Evolutionary conservation across 225 moss, liverwort and hornwort genomes (phyloP), one percentile per base, ranked within the genome.

Genomic region (Ulota crispa): DNA sequence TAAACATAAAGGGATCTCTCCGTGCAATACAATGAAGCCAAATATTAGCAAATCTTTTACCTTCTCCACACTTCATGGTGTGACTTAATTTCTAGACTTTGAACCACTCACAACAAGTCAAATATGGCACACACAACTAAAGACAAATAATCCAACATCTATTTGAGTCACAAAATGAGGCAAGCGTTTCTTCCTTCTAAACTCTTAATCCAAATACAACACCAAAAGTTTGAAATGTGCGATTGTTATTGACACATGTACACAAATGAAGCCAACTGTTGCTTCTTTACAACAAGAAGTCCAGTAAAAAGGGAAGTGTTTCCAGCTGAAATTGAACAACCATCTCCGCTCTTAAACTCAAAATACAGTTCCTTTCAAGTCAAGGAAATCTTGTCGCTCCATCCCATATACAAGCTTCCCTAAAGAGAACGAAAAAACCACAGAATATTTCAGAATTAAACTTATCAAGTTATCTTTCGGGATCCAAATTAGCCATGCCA

Each of bases 171-270:
- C n/a, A 18, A 32, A 32, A 64, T 7, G 64, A 64, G 64, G 64
- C n/a, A 32, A 16, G 23, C n/a, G 24, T 14, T n/a, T 9, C 6
- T 6, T 64, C 9, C 52, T 34, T 20, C 34, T 47, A 64, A 64
- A 32, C 24, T 34, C 32, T 16, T 0, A 64, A 16, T 34, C 34
- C 32, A 64, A n/a, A 77, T 10, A 52, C 13, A 50, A 57, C 39
- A 36, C 30, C 56, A 7, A 68, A 73, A 63, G 34, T 57, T 50
- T 45, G 23, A 69, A 34, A 73, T 64, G 45, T 67, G 71, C 67
- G 30, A 43, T 67, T 75, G 14, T 75, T 82, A 73, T 77, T 24
- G 55, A 80, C 80, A 85, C 19, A 54, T 78, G 71, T 80, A 72
- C 77, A 83, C 43, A 79, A 64, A 43, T 7, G 24, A 61, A 71